phyloP scores from a whole-genome alignment of 2,329 filamentous ascomycete genomes.

The Chaetoscypha palmicola region DNA sequence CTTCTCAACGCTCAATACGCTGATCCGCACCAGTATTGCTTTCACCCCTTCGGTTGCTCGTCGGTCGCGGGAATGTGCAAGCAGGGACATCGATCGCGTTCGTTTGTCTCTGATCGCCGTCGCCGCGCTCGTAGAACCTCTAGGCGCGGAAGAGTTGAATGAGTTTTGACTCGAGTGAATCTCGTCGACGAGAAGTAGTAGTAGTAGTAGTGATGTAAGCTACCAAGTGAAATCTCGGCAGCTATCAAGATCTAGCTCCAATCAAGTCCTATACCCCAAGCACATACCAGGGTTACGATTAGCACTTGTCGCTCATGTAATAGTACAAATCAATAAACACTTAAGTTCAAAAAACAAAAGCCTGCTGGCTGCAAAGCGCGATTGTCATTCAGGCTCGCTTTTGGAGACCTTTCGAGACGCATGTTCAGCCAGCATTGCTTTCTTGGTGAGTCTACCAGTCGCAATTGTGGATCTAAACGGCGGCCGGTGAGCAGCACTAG shows the following conservation, averaged over 20 bases:
- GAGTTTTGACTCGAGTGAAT: not conserved
- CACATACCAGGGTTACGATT: conserved; percentile 20
- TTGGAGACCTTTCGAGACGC: conserved; percentile 11
- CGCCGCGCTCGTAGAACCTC: no score
- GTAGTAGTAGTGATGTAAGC: not conserved
- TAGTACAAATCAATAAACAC: conserved; percentile 9
- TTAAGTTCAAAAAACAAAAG: conserved; percentile 1
- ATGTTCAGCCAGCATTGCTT: conserved; percentile 23
- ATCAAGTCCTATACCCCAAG: conserved; percentile 27
- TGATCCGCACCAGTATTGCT: no score
- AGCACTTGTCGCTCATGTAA: conserved; percentile 17
- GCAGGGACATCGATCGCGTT: not conserved
- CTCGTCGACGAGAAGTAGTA: not conserved
- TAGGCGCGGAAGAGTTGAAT: not conserved
- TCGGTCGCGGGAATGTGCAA: no score
- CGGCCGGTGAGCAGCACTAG: not conserved
- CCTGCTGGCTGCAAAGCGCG: conserved; percentile 1
- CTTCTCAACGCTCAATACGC: no score
- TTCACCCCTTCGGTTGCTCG: no score
- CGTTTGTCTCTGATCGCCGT: not conserved
- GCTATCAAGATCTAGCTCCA: conserved; percentile 7
- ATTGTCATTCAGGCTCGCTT: conserved; percentile 15
- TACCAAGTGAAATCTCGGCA: not conserved
- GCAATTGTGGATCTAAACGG: conserved; percentile 8
- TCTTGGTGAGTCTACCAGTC: conserved; percentile 20